phyloP scores from a whole-genome alignment of 2,329 filamentous ascomycete species.

The Cytospora paraplurivora region DNA sequence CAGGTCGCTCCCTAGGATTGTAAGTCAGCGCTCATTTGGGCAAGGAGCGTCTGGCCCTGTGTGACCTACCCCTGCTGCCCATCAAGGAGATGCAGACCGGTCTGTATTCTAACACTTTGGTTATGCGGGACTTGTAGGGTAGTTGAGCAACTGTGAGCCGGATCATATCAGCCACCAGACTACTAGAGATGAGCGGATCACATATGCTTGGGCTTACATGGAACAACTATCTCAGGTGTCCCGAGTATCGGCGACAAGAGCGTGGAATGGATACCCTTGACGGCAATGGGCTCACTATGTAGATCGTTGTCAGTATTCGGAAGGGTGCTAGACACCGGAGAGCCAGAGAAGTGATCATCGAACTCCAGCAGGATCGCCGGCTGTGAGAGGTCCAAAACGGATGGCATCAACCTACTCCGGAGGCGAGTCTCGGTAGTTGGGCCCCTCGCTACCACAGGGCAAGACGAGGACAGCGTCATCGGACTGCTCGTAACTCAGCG shows the following conservation, averaged over 20 bases:
- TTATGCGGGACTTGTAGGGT: conserved; percentile 25
- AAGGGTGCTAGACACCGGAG: neutral
- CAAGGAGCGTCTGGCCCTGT: neutral
- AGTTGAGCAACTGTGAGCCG: conserved; percentile 19
- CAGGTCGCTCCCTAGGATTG: conserved; percentile 15
- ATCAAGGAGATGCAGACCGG: conserved; percentile 23
- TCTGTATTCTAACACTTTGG: conserved; percentile 15
- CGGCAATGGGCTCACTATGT: conserved; percentile 7
- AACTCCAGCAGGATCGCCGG: neutral
- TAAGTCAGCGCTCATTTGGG: neutral
- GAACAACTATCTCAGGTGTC: conserved; percentile 22
- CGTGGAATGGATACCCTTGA: conserved; percentile 14
- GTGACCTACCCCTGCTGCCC: conserved; percentile 20
- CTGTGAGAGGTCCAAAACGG: too few relatives aligned
- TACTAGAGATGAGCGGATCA: too few relatives aligned
- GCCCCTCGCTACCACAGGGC: conserved; percentile 13
- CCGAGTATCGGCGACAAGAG: conserved; percentile 22
- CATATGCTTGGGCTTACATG: conserved; percentile 9
- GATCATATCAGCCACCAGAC: neutral
- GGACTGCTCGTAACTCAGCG: neutral
- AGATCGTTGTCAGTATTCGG: neutral
- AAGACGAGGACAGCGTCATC: conserved; percentile 14
- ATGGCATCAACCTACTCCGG: conserved; percentile 15
- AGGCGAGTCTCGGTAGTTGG: conserved; percentile 14
- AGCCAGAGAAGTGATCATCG: neutral